Conservation (phyloP, 306 rosid species). For the Betula pendula region DNA sequence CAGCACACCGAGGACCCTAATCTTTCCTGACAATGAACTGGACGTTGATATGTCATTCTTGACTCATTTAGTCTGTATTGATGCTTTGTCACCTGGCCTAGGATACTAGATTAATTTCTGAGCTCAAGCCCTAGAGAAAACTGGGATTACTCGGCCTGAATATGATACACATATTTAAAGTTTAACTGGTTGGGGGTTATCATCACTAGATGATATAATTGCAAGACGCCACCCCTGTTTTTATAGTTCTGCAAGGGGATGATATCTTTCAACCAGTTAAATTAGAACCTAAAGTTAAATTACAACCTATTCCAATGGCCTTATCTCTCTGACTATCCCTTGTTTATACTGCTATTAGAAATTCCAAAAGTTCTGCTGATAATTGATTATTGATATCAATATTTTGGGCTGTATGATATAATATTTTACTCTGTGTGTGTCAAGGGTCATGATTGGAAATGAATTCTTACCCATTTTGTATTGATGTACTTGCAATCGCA, state of each 20-base stretch:
- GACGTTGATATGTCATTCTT: neutral
- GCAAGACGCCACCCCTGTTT: neutral
- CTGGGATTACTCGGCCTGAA: neutral
- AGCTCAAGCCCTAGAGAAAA: neutral
- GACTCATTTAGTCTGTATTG: neutral
- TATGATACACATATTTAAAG: neutral
- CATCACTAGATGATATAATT: neutral
- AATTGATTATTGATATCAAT: neutral
- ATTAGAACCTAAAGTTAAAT: neutral
- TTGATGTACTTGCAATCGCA: constrained; percentile 51
- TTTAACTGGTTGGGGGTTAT: neutral
- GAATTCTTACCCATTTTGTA: constrained; percentile 24
- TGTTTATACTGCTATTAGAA: neutral
- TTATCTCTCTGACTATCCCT: neutral
- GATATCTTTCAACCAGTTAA: neutral
- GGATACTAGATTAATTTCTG: neutral
- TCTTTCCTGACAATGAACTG: constrained; percentile 7
- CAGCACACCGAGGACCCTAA: neutral
- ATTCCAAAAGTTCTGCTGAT: neutral
- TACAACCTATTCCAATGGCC: neutral
- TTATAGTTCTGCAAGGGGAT: neutral
- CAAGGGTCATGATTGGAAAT: constrained; percentile 9
- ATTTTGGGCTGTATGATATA: neutral
- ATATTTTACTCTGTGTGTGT: constrained; percentile 6
- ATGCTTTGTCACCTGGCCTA: neutral